Base-by-base conservation (phyloP, 148 eudicot genomes). In the Vaccinium corymbosum region DNA sequence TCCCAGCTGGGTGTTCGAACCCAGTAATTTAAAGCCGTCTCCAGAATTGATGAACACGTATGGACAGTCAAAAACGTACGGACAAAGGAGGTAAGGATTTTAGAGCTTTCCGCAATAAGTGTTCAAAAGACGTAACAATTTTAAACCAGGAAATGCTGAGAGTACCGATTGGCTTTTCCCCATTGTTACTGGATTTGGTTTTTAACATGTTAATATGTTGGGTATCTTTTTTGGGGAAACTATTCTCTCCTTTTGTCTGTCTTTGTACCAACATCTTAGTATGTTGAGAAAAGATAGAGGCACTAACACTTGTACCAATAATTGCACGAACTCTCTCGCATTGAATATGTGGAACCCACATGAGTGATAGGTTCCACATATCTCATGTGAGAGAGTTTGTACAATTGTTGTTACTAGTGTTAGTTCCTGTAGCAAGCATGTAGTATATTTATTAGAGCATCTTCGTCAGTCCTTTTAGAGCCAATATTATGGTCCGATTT, bases 11-110 rank as follows among this genome's bases (percentile, higher is more conserved):
- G 85, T 11, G 49, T 29, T 13, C 19, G 71, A 50, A 20, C 73
- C 66, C 51, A 73, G 88, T 61, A 83, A 82, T 32, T n/a, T 61
- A 11, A 78, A 62, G 46, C 70, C 42, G 42, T 57, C 82, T 15
- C 82, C 81, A 17, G 76, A 25, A 22, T 12, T 27, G 27, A 38
- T 20, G 76, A 57, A 86, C 50, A 2, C 14, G 55, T 71, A 55
- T 59, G 38, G 17, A 78, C 77, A 32, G 49, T 20, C 42, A n/a
- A 42, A 78, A 14, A 71, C 48, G 32, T 71, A 32, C 32, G 76
- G 46, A 71, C 76, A 71, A 16, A 71, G 48, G 76, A 71, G 48
- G 46, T 13, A 35, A 71, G n/a, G 46, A 32, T 71, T 32, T 71
- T 71, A 4, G 49, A 32, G 76, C 19, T 35, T 71, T 15, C 49